These are phyloP conservation scores for Plenodomus lindquistii DNA, from an alignment of 2,329 filamentous ascomycete species.

Conservation along the genomic window DNA sequence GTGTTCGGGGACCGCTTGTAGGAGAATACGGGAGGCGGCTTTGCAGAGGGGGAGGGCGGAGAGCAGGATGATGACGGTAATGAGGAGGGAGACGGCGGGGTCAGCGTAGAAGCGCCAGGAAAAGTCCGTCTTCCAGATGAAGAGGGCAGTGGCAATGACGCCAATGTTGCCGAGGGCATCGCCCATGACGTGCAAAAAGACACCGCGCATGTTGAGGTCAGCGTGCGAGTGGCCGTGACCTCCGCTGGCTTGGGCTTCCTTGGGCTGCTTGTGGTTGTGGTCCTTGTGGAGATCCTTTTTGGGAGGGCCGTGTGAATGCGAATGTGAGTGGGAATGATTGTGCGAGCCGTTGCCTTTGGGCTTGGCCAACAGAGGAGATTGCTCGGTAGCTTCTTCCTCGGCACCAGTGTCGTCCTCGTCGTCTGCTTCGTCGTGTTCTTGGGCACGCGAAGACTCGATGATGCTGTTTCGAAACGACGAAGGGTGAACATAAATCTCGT, in stretches of 20 bases:
- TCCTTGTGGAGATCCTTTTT: slow-evolving; percentile 58
- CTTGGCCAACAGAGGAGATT: slow-evolving; percentile 42
- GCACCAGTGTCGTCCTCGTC: slow-evolving; percentile 55
- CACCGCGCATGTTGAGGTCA: slow-evolving; percentile 91
- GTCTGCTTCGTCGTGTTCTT: slow-evolving; percentile 58
- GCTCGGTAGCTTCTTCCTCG: slow-evolving; percentile 47
- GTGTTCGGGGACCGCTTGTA: slow-evolving; percentile 90
- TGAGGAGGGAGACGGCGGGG: slow-evolving; percentile 88
- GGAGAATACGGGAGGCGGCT: slow-evolving; percentile 81
- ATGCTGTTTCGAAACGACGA: slow-evolving; percentile 91
- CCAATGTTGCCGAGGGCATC: slow-evolving; percentile 86
- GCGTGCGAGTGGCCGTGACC: slow-evolving; percentile 76
- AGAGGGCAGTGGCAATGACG: slow-evolving; percentile 78
- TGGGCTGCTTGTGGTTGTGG: slow-evolving; percentile 82
- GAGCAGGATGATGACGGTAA: slow-evolving; percentile 75
- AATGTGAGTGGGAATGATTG: slow-evolving; percentile 10
- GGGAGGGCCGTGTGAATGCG: slow-evolving; percentile 23
- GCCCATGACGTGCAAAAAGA: slow-evolving; percentile 72
- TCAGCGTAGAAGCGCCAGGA: slow-evolving; percentile 85
- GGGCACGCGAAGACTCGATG: slow-evolving; percentile 74
- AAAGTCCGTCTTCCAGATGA: slow-evolving; percentile 90
- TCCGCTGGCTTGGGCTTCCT: slow-evolving; percentile 60
- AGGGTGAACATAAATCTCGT: slow-evolving; percentile 80
- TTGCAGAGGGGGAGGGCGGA: slow-evolving; percentile 79
- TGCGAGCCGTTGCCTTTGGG: slow-evolving; percentile 30